Base-by-base conservation (phyloP, 1,139 yeast species). In the Blastobotrys persicus region DNA sequence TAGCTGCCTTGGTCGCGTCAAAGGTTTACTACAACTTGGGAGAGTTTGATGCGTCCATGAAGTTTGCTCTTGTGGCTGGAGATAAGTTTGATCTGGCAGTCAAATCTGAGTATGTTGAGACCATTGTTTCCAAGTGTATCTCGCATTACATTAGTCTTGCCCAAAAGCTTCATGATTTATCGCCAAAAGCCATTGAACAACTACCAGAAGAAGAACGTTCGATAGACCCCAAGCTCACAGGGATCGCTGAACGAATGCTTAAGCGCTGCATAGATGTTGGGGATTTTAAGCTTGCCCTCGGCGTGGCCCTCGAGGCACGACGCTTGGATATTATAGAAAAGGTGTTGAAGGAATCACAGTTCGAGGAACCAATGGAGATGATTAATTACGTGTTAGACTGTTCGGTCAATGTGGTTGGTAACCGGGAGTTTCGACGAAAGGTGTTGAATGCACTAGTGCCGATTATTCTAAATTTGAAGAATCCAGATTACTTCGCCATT, bases 1-100 rank as follows among this genome's bases (percentile, higher is more conserved):
- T 92, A 63, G 98, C 98, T 2, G 98, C 98, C 2, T 75, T 92
- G 56, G 80, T 92, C 55, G 92, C 92, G 5, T 88, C 98, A 26
- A 92, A 92, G 69, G 95, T 92, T 14, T 94, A 92, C 72, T 94
- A 89, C 69, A 91, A 94, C 66, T 77, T 92, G 61, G 98, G 98
- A 42, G 98, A 92, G 66, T 89, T 86, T 63, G 95, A 88, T 56
- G 80, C 94, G 4, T 86, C 96, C 11, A 96, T 92, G 57, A 85
- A 80, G 65, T 92, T 83, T 67, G 92, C 96, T 2, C 78, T 92
- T 46, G 83, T 81, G 42, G 94, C 98, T 11, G 96, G 89, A 23
- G 78, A 81, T 37, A 82, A 79, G 60, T 88, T 94, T 64, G 80
- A 91, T 67, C 74, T 89, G 48, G 65, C 78, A 51, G 44, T 48